Percentiles rank a stretch among this genome's conserved stretches.
phyloP scores from a whole-genome alignment of 345 rosid genomes.

The Hirschfeldia incana region DNA sequence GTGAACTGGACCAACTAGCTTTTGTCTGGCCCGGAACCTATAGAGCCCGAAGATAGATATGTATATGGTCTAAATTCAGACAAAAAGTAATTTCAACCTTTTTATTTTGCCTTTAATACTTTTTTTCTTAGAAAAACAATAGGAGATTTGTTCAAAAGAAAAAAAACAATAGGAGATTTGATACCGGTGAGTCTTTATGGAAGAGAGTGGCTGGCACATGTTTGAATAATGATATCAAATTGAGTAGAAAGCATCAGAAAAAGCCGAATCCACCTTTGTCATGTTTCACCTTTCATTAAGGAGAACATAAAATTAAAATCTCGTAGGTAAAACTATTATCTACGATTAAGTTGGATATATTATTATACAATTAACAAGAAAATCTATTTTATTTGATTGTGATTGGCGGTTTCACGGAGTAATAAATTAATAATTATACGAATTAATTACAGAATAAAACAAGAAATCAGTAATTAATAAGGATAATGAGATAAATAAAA shows the following conservation, averaged over 20 bases:
- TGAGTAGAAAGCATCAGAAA: background rate
- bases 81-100: background rate
- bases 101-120: too few species aligned
- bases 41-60: background rate
- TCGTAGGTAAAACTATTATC: background rate
- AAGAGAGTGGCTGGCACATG: background rate
- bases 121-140: too few species aligned
- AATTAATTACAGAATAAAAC: background rate
- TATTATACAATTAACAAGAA: background rate
- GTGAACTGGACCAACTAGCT: background rate
- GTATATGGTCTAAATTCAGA: background rate
- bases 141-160: too few species aligned
- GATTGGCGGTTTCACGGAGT: background rate
- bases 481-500: background rate
- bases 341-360: background rate
- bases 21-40: background rate
- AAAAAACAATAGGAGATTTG: background rate
- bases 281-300: background rate
- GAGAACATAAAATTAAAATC: background rate
- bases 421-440: background rate
- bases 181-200: background rate
- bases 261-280: too few species aligned
- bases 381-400: background rate
- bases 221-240: too few species aligned
- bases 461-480: background rate